phyloP scores from a whole-genome alignment of 73 alveolate genomes.

The Paramecium tetraurelia region DNA sequence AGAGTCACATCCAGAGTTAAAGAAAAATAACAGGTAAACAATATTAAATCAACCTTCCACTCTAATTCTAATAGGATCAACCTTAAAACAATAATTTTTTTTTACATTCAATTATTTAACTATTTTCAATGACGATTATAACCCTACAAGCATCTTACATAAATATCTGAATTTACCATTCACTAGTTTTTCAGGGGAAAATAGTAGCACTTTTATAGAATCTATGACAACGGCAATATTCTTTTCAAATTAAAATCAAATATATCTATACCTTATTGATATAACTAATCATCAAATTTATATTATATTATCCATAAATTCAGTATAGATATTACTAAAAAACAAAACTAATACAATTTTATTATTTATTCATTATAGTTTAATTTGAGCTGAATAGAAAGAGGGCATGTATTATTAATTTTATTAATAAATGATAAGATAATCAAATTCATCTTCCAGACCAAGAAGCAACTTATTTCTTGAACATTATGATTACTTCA shows the following conservation, averaged over 20 bases:
- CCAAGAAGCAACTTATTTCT: slow-evolving; percentile 51
- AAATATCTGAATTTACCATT: not conserved
- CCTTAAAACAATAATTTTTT: slow-evolving; percentile 21
- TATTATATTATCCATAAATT: too few relatives aligned
- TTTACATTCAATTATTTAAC: slow-evolving; percentile 62
- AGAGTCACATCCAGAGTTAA: too few relatives aligned
- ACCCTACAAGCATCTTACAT: slow-evolving; percentile 41
- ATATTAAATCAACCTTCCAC: not conserved
- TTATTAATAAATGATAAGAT: not conserved
- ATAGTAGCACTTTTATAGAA: not conserved
- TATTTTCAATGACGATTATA: slow-evolving; percentile 60
- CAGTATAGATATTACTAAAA: too few relatives aligned
- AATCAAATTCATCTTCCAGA: slow-evolving; percentile 37
- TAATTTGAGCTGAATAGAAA: not conserved
- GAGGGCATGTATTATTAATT: not conserved
- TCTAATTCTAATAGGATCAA: not conserved
- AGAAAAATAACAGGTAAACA: not conserved
- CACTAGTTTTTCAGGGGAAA: slow-evolving; percentile 21
- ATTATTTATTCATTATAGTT: not conserved
- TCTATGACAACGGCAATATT: not conserved
- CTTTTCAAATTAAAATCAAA: not conserved
- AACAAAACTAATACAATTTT: not conserved
- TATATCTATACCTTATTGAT: not conserved
- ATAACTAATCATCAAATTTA: not conserved
- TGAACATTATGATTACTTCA: slow-evolving; percentile 41